Evolutionary conservation across 768 basidiomycete species (phyloP).

Genomic region (Lactarius evosmus): DNA sequence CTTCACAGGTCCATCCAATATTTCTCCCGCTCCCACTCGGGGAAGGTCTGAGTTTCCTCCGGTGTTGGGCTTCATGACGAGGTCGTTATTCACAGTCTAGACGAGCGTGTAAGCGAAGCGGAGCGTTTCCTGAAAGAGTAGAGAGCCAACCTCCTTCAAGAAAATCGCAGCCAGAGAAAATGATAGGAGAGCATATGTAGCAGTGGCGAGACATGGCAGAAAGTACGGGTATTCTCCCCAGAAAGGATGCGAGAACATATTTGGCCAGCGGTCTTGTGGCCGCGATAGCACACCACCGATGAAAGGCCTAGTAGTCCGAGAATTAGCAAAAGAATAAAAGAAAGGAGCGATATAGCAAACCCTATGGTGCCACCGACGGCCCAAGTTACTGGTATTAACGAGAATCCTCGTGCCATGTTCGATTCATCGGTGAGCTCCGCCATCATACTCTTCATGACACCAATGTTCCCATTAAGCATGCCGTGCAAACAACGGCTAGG

Average conservation of each 20-base stretch:
- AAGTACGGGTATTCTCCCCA: constrained; percentile 30
- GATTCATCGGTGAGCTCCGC: constrained; percentile 61
- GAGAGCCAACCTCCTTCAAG: constrained; percentile 14
- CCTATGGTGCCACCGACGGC: constrained; percentile 14
- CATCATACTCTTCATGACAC: constrained; percentile 37
- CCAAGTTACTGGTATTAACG: constrained; percentile 36
- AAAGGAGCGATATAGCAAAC: neutral
- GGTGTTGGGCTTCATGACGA: neutral
- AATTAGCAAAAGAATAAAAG: neutral
- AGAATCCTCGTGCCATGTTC: constrained; percentile 46
- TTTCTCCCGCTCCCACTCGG: neutral
- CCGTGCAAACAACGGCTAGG: constrained; percentile 8
- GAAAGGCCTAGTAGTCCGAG: constrained; percentile 23
- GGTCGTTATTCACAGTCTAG: constrained; percentile 7
- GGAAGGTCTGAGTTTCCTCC: neutral
- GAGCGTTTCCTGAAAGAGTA: neutral
- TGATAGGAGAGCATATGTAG: constrained; percentile 4
- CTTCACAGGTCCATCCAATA: neutral
- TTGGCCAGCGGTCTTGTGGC: constrained; percentile 27
- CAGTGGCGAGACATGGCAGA: constrained; percentile 26
- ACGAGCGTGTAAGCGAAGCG: neutral
- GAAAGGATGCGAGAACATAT: constrained; percentile 25
- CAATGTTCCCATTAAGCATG: constrained; percentile 10
- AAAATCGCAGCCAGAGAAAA: constrained; percentile 4
- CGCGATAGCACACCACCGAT: constrained; percentile 29